Evolutionary conservation across 2,329 filamentous ascomycete genomes (phyloP), one percentile per base, ranked within the genome.

Genomic region (Aaosphaeria pasadenensis): DNA sequence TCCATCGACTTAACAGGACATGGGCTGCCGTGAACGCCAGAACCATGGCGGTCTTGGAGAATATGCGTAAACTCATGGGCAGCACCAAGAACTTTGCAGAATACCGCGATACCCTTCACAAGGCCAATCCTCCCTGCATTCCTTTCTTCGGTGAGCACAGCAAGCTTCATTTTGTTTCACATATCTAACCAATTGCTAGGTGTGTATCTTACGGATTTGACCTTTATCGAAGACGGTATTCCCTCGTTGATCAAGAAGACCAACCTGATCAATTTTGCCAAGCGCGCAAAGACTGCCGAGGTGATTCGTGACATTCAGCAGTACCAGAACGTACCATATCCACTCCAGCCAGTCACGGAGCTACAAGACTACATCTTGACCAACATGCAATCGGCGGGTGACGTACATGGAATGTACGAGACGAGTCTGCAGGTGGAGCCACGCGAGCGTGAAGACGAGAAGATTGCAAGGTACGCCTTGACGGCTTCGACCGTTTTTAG

Each of bases 341-440:
- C 88, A 6, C 77, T 99, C 45, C 89, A 95, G 66, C 82, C 91
- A 0, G 92, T 99, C 11, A 82, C 86, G 2, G 94, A 97, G 73
- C 78, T 99, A 57, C 92, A 97, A 69, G 91, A 97, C 59, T 99
- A 97, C 73, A 96, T 99, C 57, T 75, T 96, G 58, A 91, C 86
- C 70, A 96, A 97, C 70, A 95, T 97, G 88, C 88, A 95, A 74
- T 87, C 87, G 30, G 92, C 94, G 4, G 89, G 91, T 45, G 92
- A 97, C 70, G 94, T 99, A 54, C 91, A 97, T 71, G 92, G 97
- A 77, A 97, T 97, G 94, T 99, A 97, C 77, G 91, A 97, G 72
- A 91, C 91, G 79, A 96, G 91, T 74, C 77, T 99, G 74, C 81
- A 86, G 64, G 86, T 99, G 51, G 94, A 99, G 71, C 94, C 94